Conservation (phyloP, 352 stramenopile species). For the Phytopythium boreale region DNA sequence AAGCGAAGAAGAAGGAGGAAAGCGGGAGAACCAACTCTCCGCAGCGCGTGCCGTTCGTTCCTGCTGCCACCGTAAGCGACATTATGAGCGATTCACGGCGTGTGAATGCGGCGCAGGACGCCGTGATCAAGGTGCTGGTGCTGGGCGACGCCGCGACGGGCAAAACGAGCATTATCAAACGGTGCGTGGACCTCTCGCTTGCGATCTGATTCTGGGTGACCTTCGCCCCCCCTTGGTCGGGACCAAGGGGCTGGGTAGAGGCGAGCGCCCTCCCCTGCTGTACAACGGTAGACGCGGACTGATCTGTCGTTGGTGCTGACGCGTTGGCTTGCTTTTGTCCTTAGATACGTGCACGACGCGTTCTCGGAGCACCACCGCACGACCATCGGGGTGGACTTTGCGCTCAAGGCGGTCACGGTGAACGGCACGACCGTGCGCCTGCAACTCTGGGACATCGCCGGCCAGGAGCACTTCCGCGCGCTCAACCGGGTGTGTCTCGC, state of each 20-base stretch:
- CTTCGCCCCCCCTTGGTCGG: background rate
- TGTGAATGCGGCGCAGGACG: constrained; percentile 78
- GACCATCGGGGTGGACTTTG: constrained; percentile 93
- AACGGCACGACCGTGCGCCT: constrained; percentile 86
- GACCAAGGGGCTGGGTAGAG: background rate
- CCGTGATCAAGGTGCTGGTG: constrained; percentile 91
- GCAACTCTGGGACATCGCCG: constrained; percentile 94
- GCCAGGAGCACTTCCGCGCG: constrained; percentile 93
- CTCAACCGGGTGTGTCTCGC: constrained; percentile 75
- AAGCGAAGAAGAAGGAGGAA: background rate
- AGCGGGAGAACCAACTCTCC: too few relatives aligned
- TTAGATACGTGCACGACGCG: constrained; percentile 86
- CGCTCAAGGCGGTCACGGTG: constrained; percentile 87
- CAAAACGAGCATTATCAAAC: constrained; percentile 93
- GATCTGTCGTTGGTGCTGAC: too few relatives aligned
- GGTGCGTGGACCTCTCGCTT: constrained; percentile 35
- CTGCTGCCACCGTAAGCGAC: too few relatives aligned
- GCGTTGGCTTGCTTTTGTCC: background rate
- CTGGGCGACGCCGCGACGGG: constrained; percentile 88
- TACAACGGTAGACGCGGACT: too few relatives aligned
- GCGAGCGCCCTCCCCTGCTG: too few relatives aligned
- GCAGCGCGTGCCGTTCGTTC: too few relatives aligned
- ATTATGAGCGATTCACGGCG: constrained; percentile 57
- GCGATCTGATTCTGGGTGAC: background rate
- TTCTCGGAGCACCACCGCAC: constrained; percentile 92